Evolutionary conservation across 768 basidiomycete species (phyloP).

Genomic region (Naganishia onofrii): DNA sequence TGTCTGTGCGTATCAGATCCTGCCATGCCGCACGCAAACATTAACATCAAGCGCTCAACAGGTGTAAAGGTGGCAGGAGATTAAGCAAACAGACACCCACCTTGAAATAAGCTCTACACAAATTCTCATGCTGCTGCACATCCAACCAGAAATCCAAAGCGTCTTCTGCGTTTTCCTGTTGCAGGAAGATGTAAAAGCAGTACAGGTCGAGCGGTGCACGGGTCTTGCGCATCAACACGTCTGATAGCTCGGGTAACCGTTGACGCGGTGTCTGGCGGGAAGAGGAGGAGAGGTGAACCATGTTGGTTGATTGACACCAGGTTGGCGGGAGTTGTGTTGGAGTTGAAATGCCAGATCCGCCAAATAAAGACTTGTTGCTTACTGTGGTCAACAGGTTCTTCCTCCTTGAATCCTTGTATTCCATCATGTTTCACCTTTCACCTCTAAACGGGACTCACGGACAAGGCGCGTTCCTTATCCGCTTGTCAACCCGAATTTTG

Average conservation of each 20-base stretch:
- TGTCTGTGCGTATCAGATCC: constrained; percentile 91
- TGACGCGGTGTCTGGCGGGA: not conserved
- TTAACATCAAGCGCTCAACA: not conserved
- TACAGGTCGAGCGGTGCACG: constrained; percentile 95
- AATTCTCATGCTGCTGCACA: constrained; percentile 97
- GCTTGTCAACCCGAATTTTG: not conserved
- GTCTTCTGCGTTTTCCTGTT: constrained; percentile 67
- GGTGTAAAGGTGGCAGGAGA: not conserved
- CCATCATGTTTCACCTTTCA: not conserved
- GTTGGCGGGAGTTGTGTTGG: not conserved
- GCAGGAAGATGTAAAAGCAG: constrained; percentile 74
- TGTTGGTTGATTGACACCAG: not conserved
- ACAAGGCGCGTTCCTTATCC: not conserved
- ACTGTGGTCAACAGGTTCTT: not conserved
- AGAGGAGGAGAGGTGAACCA: not conserved
- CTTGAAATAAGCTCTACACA: constrained; percentile 98
- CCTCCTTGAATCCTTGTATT: not conserved
- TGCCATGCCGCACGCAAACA: constrained; percentile 25
- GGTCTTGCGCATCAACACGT: constrained; percentile 86
- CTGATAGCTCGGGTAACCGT: constrained; percentile 55
- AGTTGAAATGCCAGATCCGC: not conserved
- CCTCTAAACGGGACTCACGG: not conserved
- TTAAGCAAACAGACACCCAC: constrained; percentile 34
- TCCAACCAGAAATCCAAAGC: constrained; percentile 98
- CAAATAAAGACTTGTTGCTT: not conserved